Base-by-base conservation (phyloP, 371 early-diverging fungal species). In the Coemansia sp. region DNA sequence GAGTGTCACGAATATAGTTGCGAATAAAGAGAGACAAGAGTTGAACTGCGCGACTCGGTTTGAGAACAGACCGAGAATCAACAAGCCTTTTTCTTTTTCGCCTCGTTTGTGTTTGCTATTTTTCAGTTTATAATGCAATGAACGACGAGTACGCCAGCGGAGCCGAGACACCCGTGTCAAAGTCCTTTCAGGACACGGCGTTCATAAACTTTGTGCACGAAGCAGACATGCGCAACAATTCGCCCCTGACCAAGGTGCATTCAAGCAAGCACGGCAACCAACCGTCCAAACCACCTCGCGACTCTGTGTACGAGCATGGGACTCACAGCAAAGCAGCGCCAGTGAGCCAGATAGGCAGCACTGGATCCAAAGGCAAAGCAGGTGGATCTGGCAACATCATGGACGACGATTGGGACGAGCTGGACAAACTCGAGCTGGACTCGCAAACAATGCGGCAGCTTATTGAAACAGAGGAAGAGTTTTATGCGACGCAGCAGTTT, bases 381-480 rank as follows among this genome's bases (percentile, higher is more conserved):
- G 23, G 5, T 9, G 48, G 32, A 13, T 44, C 24, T 15, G 17
- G 9, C 17, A 40, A 23, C 32, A 56, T 36, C 56, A 29, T 32
- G 9, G 32, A 46, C 15, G 65, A 46, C 41, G 49, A 59, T 32
- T 73, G 62, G 60, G 67, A 63, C 19, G 63, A 58, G 26, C 52
- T 76, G 21, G 65, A 76, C 29, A 32, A 67, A 17, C 32, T 80
- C 3, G 68, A 71, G 39, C 65, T 80, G 26, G 71, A 80, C 21
- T 71, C 80, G 54, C 70, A 79, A 24, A 70, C 65, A 11, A 68
- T 80, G 62, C 65, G 65, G 48, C 71, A 80, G 66, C 53, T 80
- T 21, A 57, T 58, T n/a, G 75, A 80, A 15, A 61, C 75, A 11
- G 80, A 80, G 24, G 81, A 80, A 52, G 58, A 61, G 32, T 75